Conservation (phyloP, 352 stramenopile genomes). For the Pythium monospermum region DNA sequence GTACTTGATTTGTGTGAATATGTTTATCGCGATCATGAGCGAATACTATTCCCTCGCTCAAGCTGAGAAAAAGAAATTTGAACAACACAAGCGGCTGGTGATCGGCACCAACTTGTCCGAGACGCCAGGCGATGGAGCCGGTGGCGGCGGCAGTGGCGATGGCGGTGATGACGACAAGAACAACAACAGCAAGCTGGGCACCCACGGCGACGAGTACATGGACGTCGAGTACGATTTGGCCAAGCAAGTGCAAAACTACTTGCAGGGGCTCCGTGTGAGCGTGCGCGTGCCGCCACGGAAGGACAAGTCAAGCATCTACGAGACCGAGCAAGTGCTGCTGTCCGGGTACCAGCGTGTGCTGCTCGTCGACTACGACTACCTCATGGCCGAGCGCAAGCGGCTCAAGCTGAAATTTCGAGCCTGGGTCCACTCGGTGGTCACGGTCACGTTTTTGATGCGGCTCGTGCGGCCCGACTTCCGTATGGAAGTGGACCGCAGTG, state of each 20-base stretch:
- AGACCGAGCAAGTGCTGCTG: constrained; percentile 47
- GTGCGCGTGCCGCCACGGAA: constrained; percentile 50
- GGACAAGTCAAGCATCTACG: constrained; percentile 27
- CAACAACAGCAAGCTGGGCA: neutral
- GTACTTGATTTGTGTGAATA: constrained; percentile 79
- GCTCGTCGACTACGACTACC: constrained; percentile 69
- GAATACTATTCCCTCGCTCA: constrained; percentile 78
- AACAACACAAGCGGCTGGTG: constrained; percentile 46
- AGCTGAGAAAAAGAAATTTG: constrained; percentile 55
- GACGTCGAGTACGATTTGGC: constrained; percentile 74
- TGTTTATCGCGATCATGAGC: constrained; percentile 85
- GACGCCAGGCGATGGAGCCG: constrained; percentile 6
- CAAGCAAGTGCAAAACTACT: constrained; percentile 65
- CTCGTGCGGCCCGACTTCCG: constrained; percentile 44
- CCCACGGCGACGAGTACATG: constrained; percentile 28
- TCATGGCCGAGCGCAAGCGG: constrained; percentile 59
- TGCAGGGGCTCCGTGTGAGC: constrained; percentile 45
- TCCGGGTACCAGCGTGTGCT: constrained; percentile 61
- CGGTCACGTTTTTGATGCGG: constrained; percentile 43
- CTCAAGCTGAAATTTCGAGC: constrained; percentile 56
- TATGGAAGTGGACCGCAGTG: constrained; percentile 24
- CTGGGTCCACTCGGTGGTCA: constrained; percentile 50
- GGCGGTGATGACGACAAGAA: neutral
- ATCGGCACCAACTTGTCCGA: constrained; percentile 4
- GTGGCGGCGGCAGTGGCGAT: constrained; percentile 7